Percentiles rank a stretch among this genome's conserved stretches.
Evolutionary conservation across 306 rosid genomes (phyloP).

Genomic region (Castanea sativa): DNA sequence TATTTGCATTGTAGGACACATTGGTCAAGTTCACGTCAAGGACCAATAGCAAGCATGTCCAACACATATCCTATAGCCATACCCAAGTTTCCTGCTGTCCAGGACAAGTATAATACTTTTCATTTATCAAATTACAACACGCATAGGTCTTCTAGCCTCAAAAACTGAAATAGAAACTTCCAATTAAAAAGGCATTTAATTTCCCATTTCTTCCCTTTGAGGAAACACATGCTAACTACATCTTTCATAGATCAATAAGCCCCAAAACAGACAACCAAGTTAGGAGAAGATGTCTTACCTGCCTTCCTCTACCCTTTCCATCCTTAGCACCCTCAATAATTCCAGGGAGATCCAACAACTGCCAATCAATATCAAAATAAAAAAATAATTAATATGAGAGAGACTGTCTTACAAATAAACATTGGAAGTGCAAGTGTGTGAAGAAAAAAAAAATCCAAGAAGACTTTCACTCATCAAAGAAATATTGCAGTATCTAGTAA

Average conservation of each 20-base stretch:
- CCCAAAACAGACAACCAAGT: not conserved
- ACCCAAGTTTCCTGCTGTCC: not conserved
- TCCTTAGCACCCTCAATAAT: constrained; percentile 99
- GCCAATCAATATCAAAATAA: constrained; percentile 35
- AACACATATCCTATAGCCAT: not conserved
- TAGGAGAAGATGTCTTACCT: constrained; percentile 49
- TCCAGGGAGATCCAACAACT: constrained; percentile 98
- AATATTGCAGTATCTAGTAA: not conserved
- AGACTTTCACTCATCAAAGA: not conserved
- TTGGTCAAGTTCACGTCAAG: not conserved
- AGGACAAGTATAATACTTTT: not conserved
- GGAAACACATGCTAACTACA: not conserved
- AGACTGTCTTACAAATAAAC: not conserved
- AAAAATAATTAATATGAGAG: not conserved
- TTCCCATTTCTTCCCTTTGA: not conserved
- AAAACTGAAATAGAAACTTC: not conserved
- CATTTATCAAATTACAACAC: not conserved
- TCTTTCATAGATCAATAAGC: not conserved
- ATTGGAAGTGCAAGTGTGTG: not conserved
- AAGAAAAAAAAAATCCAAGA: not conserved
- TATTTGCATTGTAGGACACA: not conserved
- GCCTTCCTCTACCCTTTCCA: constrained; percentile 99
- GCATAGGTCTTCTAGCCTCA: not conserved
- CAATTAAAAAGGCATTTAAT: not conserved
- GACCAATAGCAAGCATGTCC: not conserved